These are phyloP conservation scores for Elongisporangium prolatum DNA, from an alignment of 352 stramenopile genomes.

Conservation along the genomic window DNA sequence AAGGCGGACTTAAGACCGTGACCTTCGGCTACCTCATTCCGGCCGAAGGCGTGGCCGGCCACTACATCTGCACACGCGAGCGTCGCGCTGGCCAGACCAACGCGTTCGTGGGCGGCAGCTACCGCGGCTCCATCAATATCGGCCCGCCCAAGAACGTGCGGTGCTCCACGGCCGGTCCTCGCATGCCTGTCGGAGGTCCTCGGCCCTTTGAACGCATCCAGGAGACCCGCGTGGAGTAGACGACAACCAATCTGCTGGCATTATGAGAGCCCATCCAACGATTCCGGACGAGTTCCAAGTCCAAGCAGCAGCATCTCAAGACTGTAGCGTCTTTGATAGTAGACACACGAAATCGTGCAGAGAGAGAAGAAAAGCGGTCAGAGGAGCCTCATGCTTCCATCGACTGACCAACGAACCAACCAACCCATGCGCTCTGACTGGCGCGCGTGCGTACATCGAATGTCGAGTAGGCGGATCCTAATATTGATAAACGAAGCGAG, in stretches of 20 bases:
- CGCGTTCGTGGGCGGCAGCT: slow-evolving; percentile 68
- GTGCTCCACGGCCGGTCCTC: slow-evolving; percentile 28
- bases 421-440: neutral
- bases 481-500: neutral
- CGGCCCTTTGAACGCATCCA: slow-evolving; percentile 45
- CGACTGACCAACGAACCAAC: neutral
- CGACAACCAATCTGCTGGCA: neutral
- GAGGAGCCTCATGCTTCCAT: neutral
- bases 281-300: neutral
- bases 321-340: neutral
- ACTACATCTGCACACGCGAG: slow-evolving; percentile 81
- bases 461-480: neutral
- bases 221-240: slow-evolving; percentile 61
- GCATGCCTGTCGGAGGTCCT: slow-evolving; percentile 11
- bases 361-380: neutral
- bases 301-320: neutral
- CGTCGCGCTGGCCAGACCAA: slow-evolving; percentile 40
- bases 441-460: neutral
- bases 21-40: slow-evolving; percentile 76
- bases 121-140: slow-evolving; percentile 70
- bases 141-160: slow-evolving; percentile 51
- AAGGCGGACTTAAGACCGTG: slow-evolving; percentile 44
- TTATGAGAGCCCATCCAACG: neutral
- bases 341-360: neutral
- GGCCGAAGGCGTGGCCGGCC: slow-evolving; percentile 52